Conservation (phyloP, 306 rosid species). For the Cicer chorassanicum region DNA sequence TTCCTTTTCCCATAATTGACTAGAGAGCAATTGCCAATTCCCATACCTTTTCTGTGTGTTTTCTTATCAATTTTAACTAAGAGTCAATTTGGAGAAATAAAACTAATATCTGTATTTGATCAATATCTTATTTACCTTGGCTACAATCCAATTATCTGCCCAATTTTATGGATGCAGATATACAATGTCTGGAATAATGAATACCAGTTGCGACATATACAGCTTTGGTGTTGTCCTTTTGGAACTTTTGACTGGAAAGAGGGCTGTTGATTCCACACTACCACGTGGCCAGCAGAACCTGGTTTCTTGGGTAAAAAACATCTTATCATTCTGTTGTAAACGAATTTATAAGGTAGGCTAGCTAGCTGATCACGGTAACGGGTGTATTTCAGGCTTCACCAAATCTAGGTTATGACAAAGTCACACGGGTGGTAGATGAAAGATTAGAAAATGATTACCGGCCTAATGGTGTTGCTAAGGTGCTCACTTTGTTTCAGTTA, state of each 20-base stretch:
- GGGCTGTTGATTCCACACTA: constrained; percentile 87
- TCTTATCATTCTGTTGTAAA: too few species aligned
- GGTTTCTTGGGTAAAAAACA: constrained; percentile 76
- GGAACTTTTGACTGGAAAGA: constrained; percentile 89
- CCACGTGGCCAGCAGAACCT: constrained; percentile 94
- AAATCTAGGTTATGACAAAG: constrained; percentile 89
- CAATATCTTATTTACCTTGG: not conserved
- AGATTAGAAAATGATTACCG: constrained; percentile 82
- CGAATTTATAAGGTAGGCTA: constrained; percentile 30
- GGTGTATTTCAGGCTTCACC: constrained; percentile 78
- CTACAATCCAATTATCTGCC: constrained; percentile 25
- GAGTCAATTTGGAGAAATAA: too few species aligned
- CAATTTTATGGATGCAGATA: constrained; percentile 62
- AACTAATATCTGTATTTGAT: too few species aligned
- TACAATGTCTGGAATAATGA: constrained; percentile 93
- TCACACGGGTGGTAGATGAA: constrained; percentile 77
- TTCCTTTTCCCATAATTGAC: constrained; percentile 29
- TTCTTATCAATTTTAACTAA: constrained; percentile 7
- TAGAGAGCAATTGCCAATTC: not conserved
- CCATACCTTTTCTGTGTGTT: not conserved
- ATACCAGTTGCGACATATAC: constrained; percentile 89
- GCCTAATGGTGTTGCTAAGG: constrained; percentile 94
- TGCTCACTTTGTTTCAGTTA: constrained; percentile 28
- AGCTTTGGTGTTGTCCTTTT: constrained; percentile 92
- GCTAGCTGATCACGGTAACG: constrained; percentile 47